Percentiles rank a stretch among this genome's conserved stretches.
Evolutionary conservation across 768 basidiomycete species (phyloP).

Genomic region (Suillus subalutaceus): DNA sequence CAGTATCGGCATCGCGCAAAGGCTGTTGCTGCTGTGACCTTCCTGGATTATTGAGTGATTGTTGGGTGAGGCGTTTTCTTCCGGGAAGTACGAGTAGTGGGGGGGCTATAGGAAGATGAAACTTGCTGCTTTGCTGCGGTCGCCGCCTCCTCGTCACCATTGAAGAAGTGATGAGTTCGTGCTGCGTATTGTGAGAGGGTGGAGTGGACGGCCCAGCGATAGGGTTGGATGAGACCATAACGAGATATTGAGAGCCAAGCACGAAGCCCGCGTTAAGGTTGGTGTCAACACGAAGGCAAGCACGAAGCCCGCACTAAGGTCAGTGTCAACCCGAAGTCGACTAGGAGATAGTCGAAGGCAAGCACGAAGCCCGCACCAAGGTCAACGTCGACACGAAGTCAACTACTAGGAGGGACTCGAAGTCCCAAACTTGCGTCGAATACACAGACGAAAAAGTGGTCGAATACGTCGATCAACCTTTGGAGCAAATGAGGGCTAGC

Average conservation of each 20-base stretch:
- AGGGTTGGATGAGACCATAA: background rate
- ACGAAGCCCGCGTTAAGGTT: background rate
- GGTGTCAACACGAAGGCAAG: background rate
- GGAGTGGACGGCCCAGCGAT: background rate
- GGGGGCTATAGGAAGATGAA: background rate
- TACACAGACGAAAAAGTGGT: background rate
- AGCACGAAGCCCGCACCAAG: background rate
- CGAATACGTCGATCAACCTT: background rate
- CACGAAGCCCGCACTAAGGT: no score
- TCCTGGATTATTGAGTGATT: background rate
- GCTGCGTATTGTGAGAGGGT: background rate
- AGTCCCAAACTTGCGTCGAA: background rate
- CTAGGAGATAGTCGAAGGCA: no score
- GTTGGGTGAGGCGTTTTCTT: background rate
- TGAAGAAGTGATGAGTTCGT: background rate
- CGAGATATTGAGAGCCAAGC: background rate
- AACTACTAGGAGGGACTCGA: background rate
- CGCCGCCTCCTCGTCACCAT: background rate
- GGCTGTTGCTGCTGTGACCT: slow-evolving; percentile 3
- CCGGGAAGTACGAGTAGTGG: slow-evolving; percentile 3
- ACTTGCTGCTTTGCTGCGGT: background rate
- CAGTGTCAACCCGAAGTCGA: no score
- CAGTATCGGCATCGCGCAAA: background rate
- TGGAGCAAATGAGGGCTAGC: background rate
- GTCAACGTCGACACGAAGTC: background rate